Base-by-base conservation (phyloP, 192 early-diverging fungal species). In the Coemansia sp. region DNA sequence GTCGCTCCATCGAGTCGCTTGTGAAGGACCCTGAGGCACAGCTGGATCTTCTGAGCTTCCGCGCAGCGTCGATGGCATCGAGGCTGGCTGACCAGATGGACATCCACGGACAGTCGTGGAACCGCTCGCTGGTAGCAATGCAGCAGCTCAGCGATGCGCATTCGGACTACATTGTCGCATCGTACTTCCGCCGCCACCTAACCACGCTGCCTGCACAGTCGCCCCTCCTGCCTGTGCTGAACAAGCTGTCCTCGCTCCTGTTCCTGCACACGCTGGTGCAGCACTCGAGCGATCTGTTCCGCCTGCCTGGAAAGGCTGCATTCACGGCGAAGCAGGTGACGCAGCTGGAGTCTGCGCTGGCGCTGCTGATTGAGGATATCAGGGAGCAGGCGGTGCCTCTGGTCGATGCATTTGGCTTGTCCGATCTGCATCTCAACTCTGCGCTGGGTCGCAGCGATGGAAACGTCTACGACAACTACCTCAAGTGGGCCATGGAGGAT, bases 381-480 rank as follows among this genome's bases (percentile, higher is more conserved):
- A 82, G 92, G 13, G 85, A 84, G 50, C 84, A 95, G 65, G 89
- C 89, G 14, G 84, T 95, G 19, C 77, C 88, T 0, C 81, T 95
- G 13, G 91, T 91, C 19, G 93, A 95, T 41, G 84, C 91, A 0
- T 93, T 90, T 78, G 84, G 83, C 17, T 70, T 91, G 28, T 83
- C 89, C 0, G 93, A 95, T 42, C 87, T 88, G 56, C 71, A 82
- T 36, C 79, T 95, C 17, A 85, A 92, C 79, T 89, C 88, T 41
- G 87, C 91, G 10, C 70, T 95, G 36, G 93, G 88, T 19, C 76
- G 88, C 23, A 84, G 79, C 45, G 90, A 92, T 59, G 92, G 91
- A 50, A 83, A 86, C 57, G 88, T 91, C 20, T 95, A 95, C 41
- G 91, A 92, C 61, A 71, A 82, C 59, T 86, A 91, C 73, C 80